Percentiles rank a stretch among this genome's conserved stretches.
These are phyloP conservation scores for Diaporthe australafricana DNA, from an alignment of 2,329 filamentous ascomycete species.

Conservation along the genomic window DNA sequence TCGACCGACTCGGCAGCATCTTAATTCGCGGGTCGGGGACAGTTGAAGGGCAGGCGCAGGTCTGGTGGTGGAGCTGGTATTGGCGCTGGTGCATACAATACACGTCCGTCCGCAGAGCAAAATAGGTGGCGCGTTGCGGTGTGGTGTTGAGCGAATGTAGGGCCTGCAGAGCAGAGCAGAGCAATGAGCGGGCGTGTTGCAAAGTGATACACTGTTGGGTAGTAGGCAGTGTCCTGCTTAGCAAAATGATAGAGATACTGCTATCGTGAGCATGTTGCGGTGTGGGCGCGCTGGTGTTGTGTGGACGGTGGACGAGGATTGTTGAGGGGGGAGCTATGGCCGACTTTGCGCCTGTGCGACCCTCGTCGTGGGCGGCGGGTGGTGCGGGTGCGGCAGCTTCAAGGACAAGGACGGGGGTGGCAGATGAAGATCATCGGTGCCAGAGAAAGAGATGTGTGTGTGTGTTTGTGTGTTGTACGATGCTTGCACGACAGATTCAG, in stretches of 20 bases:
- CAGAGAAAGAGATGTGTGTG: not conserved
- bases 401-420: conserved; percentile 23
- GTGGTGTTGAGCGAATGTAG: conserved; percentile 16
- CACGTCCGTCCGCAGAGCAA: not conserved
- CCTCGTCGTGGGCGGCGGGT: conserved; percentile 19
- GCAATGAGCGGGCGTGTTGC: conserved; percentile 12
- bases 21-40: conserved; percentile 15
- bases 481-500: conserved; percentile 13
- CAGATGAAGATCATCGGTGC: conserved; percentile 18
- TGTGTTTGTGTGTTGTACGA: conserved; percentile 13
- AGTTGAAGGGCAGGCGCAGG: not conserved
- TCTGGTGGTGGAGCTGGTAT: not conserved
- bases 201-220: not conserved
- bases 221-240: not conserved
- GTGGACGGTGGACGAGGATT: not conserved
- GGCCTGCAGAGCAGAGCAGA: conserved; percentile 21
- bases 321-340: conserved; percentile 30
- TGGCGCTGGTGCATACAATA: conserved; percentile 1
- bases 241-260: conserved; percentile 13
- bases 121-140: not conserved
- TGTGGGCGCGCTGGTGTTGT: conserved; percentile 20
- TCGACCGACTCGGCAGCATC: conserved; percentile 35
- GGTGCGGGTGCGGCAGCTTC: conserved; percentile 8
- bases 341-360: conserved; percentile 32
- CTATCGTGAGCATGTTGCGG: conserved; percentile 28